These are phyloP conservation scores for Uronychia binucleata DNA, from an alignment of 73 alveolate genomes.

Conservation along the genomic window DNA sequence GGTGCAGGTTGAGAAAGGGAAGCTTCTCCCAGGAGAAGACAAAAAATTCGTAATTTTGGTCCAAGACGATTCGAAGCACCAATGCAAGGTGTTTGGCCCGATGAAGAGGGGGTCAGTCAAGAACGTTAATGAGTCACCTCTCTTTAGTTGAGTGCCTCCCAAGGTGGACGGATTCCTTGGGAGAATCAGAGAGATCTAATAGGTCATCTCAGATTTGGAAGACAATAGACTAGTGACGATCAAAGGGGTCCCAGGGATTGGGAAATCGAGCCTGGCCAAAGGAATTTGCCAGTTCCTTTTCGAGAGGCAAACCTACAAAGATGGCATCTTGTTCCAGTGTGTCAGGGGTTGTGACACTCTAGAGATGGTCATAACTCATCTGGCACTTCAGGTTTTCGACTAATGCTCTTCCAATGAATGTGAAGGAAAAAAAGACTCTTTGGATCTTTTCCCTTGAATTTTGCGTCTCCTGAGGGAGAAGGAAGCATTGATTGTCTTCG, in stretches of 20 bases:
- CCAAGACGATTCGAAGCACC: background rate
- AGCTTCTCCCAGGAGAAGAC: background rate
- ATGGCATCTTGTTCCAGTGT: constrained; percentile 21
- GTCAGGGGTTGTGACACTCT: constrained; percentile 45
- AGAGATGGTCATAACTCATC: constrained; percentile 38
- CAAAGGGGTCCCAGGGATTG: constrained; percentile 56
- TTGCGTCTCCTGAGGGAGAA: constrained; percentile 15
- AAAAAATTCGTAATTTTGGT: background rate
- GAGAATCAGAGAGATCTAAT: constrained; percentile 38
- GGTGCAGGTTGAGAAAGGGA: constrained; percentile 27
- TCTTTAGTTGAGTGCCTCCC: constrained; percentile 30
- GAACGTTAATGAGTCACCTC: constrained; percentile 18
- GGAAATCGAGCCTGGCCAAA: constrained; percentile 46
- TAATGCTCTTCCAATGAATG: background rate
- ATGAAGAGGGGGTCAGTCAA: constrained; percentile 29
- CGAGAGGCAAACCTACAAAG: constrained; percentile 34
- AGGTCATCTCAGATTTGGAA: constrained; percentile 4
- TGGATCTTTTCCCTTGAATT: constrained; percentile 6
- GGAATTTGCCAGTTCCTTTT: constrained; percentile 20
- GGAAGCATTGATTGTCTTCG: constrained; percentile 54
- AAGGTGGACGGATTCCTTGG: constrained; percentile 53
- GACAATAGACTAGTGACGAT: constrained; percentile 40
- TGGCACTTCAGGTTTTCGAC: constrained; percentile 2
- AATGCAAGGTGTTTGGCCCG: constrained; percentile 48
- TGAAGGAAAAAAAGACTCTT: background rate